Base-by-base conservation (phyloP, 352 stramenopile species). In the Thalassiosira gravida region DNA sequence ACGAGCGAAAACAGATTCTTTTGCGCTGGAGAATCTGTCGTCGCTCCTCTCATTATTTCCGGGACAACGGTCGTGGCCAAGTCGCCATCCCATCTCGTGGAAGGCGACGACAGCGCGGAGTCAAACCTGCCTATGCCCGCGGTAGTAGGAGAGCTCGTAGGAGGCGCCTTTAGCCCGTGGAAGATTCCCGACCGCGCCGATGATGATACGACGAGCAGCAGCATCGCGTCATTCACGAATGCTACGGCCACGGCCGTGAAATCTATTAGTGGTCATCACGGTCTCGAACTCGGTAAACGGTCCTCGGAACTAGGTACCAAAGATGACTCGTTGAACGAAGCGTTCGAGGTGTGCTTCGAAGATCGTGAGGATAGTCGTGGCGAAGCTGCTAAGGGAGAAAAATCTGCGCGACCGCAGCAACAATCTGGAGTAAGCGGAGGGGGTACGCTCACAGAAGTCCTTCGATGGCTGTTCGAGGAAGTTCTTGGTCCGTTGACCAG, bases 151-250 rank as follows among this genome's bases (percentile, higher is more conserved):
- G 80, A 85, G 39, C 66, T 88, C 30, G 67, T 84, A 20, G 42
- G 80, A 16, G 80, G 80, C 14, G 80, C 80, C 1, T 88, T 88
- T 30, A 85, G 66, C 65, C 73, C 67, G 14, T 85, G 75, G 79
- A 83, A 77, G 37, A 83, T 79, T 32, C 68, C 73, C 0, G 73
- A 86, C 47, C 65, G 73, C 3, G 42, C 3, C 24, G 47, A 2
- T 16, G 77, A 85, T 14, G 64, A 74, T 57, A 59, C 80, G 14
- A 85, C 35, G 14, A 3, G 44, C 3, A 52, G 8, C 14, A 52
- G 63, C 27, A 61, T 71, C 8, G 46, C 44, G 44, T 52, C 14
- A n/a, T 67, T 46, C 64, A 64, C 24, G 3, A 72, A 69, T 65
- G 61, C 52, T 29, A 74, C 70, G 11, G 50, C 59, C 27, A 59